phyloP scores from a whole-genome alignment of 306 rosid genomes.

The Glycine tomentella region DNA sequence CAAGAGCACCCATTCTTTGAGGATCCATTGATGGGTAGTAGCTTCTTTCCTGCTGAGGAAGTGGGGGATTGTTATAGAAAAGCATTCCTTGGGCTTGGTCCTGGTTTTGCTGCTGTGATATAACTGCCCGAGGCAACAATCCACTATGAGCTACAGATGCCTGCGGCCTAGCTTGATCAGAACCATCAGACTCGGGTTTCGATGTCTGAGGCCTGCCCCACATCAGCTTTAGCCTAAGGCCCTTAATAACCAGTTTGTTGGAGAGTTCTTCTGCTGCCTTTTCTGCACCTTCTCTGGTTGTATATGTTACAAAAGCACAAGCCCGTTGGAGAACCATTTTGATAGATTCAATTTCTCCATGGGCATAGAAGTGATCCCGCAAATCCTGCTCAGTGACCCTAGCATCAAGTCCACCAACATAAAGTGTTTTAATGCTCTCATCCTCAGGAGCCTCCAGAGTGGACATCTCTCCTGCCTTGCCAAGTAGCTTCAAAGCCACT shows the following conservation, averaged over 20 bases:
- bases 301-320: conserved; percentile 90
- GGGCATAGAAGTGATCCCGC: conserved; percentile 89
- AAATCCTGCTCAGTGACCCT: conserved; percentile 91
- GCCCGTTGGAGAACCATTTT: conserved; percentile 95
- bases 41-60: conserved; percentile 77
- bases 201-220: conserved; percentile 95
- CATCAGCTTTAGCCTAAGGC: conserved; percentile 88
- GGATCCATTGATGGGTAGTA: conserved; percentile 97
- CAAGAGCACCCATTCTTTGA: conserved; percentile 91
- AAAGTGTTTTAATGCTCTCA: conserved; percentile 88
- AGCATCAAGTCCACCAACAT: conserved; percentile 92
- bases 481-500: conserved; percentile 84
- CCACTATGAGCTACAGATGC: conserved; percentile 86
- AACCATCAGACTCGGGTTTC: conserved; percentile 72
- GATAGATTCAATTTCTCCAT: conserved; percentile 94
- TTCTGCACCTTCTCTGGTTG: conserved; percentile 92
- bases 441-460: conserved; percentile 88
- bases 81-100: conserved; percentile 68
- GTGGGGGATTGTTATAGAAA: conserved; percentile 75
- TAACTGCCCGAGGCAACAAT: conserved; percentile 91
- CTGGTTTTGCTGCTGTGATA: conserved; percentile 89
- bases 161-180: conserved; percentile 83
- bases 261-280: conserved; percentile 96
- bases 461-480: conserved; percentile 97
- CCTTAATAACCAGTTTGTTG: conserved; percentile 85